Base-by-base conservation (phyloP, 129 eudicot species). In the Mikania micrantha region DNA sequence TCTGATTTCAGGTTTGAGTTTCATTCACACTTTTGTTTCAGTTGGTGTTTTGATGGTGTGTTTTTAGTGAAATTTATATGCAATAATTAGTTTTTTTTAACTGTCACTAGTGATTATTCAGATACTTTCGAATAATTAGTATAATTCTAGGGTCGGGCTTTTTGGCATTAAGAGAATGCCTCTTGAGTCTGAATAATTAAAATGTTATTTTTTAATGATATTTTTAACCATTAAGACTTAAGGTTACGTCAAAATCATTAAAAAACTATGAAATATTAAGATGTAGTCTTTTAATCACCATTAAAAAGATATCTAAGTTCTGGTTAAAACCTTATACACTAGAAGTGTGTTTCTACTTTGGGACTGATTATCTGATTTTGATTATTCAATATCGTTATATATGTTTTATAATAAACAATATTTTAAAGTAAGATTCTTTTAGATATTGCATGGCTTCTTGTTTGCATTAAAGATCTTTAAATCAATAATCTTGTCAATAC, bases 1-100 rank as follows among this genome's bases (percentile, higher is more conserved):
- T 50, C 95, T 19, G 99, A 93, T 85, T 86, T 93, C 99, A 93
- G 99, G 99, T 93, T 74, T 38, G 31, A 27, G 41, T 69, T 9
- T 74, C 6, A 22, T 42, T 54, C 60, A 54, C 5, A 13, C 10
- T 48, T 48, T 45, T 49, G 38, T 17, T 9, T 21, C 22, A 3
- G 0, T 27, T 16, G n/a, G 54, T 41, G 17, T 39, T 39, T 40
- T 7, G 22, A n/a, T n/a, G n/a, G 50, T 42, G 21, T 13, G 62
- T n/a, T 24, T 56, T 27, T 12, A 10, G 1, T 2, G 11, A 5
- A 52, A 3, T 2, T 3, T 24, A 52, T 24, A 4, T 52, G 2
- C 1, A 21, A 22, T 52, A 0, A 11, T 52, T 52, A 52, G 59
- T 22, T 44, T 42, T 15, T 13, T 12, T 15, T 40, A 3, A 40